A percentile compares a stretch with the other conserved stretches of the same genome.
These are phyloP conservation scores for Physcia stellaris DNA, from an alignment of 495 filamentous ascomycete species.

Conservation along the genomic window DNA sequence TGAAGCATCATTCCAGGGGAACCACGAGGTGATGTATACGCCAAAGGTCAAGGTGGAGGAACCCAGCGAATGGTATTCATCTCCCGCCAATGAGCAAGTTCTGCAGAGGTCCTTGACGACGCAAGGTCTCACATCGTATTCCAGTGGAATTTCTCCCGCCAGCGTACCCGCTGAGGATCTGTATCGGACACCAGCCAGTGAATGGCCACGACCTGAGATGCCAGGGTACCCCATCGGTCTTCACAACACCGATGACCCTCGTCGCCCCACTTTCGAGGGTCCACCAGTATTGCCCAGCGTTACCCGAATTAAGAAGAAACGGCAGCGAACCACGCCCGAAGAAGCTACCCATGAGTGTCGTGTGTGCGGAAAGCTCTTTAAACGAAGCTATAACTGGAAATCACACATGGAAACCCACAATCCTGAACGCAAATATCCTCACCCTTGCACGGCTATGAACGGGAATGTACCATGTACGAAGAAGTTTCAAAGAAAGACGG, in stretches of 20 bases:
- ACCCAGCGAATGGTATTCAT: constrained; percentile 15
- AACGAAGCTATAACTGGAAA: constrained; percentile 79
- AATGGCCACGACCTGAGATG: constrained; percentile 10
- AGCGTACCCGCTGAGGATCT: constrained; percentile 14
- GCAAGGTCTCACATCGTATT: constrained; percentile 11
- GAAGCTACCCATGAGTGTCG: constrained; percentile 68
- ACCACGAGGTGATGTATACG: constrained; percentile 10
- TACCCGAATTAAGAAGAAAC: constrained; percentile 21
- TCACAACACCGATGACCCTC: constrained; percentile 7
- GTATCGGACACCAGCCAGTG: constrained; percentile 8
- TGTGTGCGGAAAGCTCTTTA: constrained; percentile 68
- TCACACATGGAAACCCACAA: constrained; percentile 86
- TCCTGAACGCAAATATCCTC: constrained; percentile 53
- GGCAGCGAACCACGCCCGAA: constrained; percentile 52
- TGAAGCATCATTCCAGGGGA: constrained; percentile 8
- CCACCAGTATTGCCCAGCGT: constrained; percentile 14
- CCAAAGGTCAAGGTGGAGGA: constrained; percentile 16
- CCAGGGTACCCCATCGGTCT: constrained; percentile 7
- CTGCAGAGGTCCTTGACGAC: constrained; percentile 11
- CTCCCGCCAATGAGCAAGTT: constrained; percentile 13
- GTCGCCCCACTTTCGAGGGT: constrained; percentile 8
- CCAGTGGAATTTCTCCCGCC: constrained; percentile 9
- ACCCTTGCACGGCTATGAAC: constrained; percentile 49
- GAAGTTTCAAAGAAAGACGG: constrained; percentile 71
- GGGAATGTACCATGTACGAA: constrained; percentile 40